A percentile compares a stretch with the other conserved stretches of the same genome.
Conservation (phyloP, 345 rosid species). For the Gossypioides kirkii region DNA sequence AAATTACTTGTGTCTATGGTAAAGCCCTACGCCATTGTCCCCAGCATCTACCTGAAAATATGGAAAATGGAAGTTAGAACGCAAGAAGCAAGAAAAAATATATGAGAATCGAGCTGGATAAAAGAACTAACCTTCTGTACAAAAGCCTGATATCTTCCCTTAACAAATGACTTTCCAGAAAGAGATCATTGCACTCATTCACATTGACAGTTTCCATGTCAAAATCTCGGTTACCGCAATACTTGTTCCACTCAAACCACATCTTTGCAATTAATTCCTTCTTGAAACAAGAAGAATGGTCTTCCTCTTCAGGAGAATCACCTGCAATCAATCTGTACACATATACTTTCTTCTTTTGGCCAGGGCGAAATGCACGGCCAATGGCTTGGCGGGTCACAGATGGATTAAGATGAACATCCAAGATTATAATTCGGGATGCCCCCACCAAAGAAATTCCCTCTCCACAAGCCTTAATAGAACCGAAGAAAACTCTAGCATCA, state of each 20-base stretch:
- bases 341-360: slow-evolving; percentile 75
- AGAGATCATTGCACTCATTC: slow-evolving; percentile 52
- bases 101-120: not conserved
- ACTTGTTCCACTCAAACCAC: slow-evolving; percentile 96
- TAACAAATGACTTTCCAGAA: slow-evolving; percentile 53
- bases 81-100: slow-evolving; percentile 6
- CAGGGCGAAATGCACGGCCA: slow-evolving; percentile 83
- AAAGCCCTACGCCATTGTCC: not conserved
- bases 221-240: slow-evolving; percentile 46
- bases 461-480: slow-evolving; percentile 91
- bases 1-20: not conserved
- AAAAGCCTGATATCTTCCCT: slow-evolving; percentile 55
- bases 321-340: slow-evolving; percentile 69
- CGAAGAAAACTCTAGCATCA: slow-evolving; percentile 77
- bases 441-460: slow-evolving; percentile 97
- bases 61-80: slow-evolving; percentile 10
- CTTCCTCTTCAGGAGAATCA: slow-evolving; percentile 75
- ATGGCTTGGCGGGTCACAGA: slow-evolving; percentile 97
- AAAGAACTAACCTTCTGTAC: slow-evolving; percentile 58
- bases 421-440: slow-evolving; percentile 69
- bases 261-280: slow-evolving; percentile 79
- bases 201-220: slow-evolving; percentile 43
- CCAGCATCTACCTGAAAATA: slow-evolving; percentile 27
- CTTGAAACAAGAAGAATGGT: slow-evolving; percentile 50
- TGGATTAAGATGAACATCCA: slow-evolving; percentile 89